Base-by-base conservation (phyloP, 2,329 filamentous ascomycete species). In the Aaosphaeria arxii region DNA sequence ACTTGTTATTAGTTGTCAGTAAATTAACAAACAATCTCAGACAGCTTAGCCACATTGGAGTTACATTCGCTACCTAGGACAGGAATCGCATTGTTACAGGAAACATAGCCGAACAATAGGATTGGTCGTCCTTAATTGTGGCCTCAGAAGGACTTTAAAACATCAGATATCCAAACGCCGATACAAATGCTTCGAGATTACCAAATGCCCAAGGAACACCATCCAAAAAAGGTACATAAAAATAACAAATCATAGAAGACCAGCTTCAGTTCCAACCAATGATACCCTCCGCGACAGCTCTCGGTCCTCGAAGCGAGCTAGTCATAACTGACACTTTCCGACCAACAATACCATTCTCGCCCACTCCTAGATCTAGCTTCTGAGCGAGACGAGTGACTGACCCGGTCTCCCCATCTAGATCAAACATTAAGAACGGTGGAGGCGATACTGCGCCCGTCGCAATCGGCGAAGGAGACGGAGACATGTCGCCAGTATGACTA, bases 201-300 rank as follows among this genome's bases (percentile, higher is more conserved):
- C 17, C 17, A 3, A 24, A 24, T 24, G 17, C 17, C 17, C 17
- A 24, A 24, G 17, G 17, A 24, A 24, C 17, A 24, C 17, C 17
- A 24, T 24, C 17, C 17, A 24, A 24, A 24, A 24, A 24, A 24
- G 17, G 17, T 24, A 24, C 17, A 24, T 24, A 24, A 24, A 24
- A 36, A 36, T 36, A 36, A 2, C 33, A 36, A 11, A 36, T 4
- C 9, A 36, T 36, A 36, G 11, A 41, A 41, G 39, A n/a, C 11
- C 9, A 24, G 36, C 29, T 38, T 61, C 42, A 70, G 46, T 70
- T 70, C 65, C 66, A 70, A 3, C 66, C 66, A 44, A 67, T 59
- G 7, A 70, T 60, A 0, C 66, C 66, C 45, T 68, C 63, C 0
- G 64, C 66, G 1, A 70, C 41, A 0, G 50, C 56, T 44, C 56